Evolutionary conservation across 495 filamentous ascomycete species (phyloP).

Genomic region (Penicillium angulare): DNA sequence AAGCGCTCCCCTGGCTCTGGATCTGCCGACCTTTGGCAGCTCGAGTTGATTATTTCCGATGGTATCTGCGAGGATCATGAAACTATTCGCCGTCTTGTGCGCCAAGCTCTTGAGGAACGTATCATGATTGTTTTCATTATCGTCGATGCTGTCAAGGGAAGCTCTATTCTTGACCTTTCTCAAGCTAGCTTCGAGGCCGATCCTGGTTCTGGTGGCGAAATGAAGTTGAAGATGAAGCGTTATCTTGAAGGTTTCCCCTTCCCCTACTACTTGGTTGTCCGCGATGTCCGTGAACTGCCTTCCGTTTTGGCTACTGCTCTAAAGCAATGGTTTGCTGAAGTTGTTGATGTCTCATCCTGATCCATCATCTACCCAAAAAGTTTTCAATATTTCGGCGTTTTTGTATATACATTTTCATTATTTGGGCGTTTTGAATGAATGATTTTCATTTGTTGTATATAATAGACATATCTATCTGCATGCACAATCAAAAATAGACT

Average conservation of each 20-base stretch:
- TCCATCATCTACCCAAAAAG: neutral
- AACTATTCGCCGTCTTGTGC: slow-evolving; percentile 72
- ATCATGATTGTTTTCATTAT: slow-evolving; percentile 99
- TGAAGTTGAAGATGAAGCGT: slow-evolving; percentile 72
- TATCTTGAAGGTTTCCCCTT: slow-evolving; percentile 98
- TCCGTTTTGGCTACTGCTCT: slow-evolving; percentile 82
- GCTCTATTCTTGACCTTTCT: slow-evolving; percentile 76
- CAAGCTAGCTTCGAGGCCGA: slow-evolving; percentile 74
- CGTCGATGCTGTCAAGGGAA: slow-evolving; percentile 72
- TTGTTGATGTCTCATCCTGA: slow-evolving; percentile 60
- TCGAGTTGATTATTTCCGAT: slow-evolving; percentile 89
- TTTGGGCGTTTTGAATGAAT: slow-evolving; percentile 1
- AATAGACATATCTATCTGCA: neutral
- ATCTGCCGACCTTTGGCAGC: slow-evolving; percentile 86
- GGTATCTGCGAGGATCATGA: slow-evolving; percentile 90
- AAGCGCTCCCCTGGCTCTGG: slow-evolving; percentile 53
- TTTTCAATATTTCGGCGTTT: slow-evolving; percentile 1
- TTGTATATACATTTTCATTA: slow-evolving; percentile 2
- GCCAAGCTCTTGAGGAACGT: slow-evolving; percentile 84
- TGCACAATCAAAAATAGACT: neutral
- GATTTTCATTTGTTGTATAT: slow-evolving; percentile 2
- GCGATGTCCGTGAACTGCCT: slow-evolving; percentile 86
- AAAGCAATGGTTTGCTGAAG: slow-evolving; percentile 96
- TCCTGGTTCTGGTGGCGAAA: slow-evolving; percentile 50
- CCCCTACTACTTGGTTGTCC: slow-evolving; percentile 90